Evolutionary conservation across 2,329 filamentous ascomycete species (phyloP).

Genomic region (Botryotinia convoluta): DNA sequence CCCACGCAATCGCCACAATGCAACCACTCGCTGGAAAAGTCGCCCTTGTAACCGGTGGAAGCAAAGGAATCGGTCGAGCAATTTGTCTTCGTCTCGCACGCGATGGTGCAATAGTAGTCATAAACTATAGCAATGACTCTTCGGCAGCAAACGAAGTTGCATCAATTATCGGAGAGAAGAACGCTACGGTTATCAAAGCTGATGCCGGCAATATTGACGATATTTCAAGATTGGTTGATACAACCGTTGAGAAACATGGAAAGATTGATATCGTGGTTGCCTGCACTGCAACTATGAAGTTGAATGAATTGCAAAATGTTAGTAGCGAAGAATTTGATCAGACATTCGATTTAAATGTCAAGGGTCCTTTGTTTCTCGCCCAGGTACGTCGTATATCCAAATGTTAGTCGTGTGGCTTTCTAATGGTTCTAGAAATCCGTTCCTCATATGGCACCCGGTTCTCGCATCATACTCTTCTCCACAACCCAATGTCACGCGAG

Average conservation of each 20-base stretch:
- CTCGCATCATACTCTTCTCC: conserved; percentile 52
- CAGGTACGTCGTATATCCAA: conserved; percentile 37
- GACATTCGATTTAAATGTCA: conserved; percentile 53
- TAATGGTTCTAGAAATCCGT: conserved; percentile 45
- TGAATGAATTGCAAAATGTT: conserved; percentile 49
- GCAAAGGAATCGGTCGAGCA: conserved; percentile 59
- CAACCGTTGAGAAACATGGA: conserved; percentile 49
- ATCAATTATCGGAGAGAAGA: conserved; percentile 46
- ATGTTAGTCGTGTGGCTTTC: not conserved
- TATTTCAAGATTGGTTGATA: conserved; percentile 49
- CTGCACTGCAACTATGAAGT: conserved; percentile 53
- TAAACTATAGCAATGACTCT: conserved; percentile 55
- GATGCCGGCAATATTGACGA: conserved; percentile 49
- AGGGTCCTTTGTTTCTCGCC: conserved; percentile 54
- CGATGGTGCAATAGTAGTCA: conserved; percentile 55
- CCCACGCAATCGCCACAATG: conserved; percentile 21
- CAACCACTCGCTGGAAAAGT: conserved; percentile 33
- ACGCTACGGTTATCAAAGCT: conserved; percentile 54
- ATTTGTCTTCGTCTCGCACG: conserved; percentile 56
- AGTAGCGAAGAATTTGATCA: conserved; percentile 52
- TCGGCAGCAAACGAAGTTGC: conserved; percentile 50
- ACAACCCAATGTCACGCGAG: conserved; percentile 43
- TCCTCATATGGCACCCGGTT: conserved; percentile 50
- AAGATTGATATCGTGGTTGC: conserved; percentile 58
- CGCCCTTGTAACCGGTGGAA: conserved; percentile 42